phyloP scores from a whole-genome alignment of 345 rosid genomes.

The Arabidopsis thaliana region TAIR10.1 NC_003074.8:7092501-7093000 shows the following conservation, averaged over 20 bases:
- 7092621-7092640: slow-evolving; percentile 21
- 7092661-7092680: slow-evolving; percentile 14
- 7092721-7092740: not conserved
- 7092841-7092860: not conserved
- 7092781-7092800: slow-evolving; percentile 18
- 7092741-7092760: slow-evolving; percentile 25
- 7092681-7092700: not conserved
- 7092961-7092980: not conserved
- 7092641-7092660: slow-evolving; percentile 33
- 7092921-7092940: not conserved
- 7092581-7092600: slow-evolving; percentile 45
- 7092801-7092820: not conserved
- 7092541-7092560: slow-evolving; percentile 6
- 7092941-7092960: slow-evolving; percentile 8
- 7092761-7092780: not conserved
- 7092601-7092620: not conserved
- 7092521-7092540: not conserved
- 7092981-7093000: slow-evolving; percentile 2
- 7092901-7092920: slow-evolving; percentile 4
- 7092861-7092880: not conserved
- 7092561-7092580: slow-evolving; percentile 31
- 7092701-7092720: too few relatives aligned
- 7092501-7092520: not conserved
- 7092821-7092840: not conserved
- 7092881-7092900: not conserved